Percentiles rank a stretch among this genome's conserved stretches.
phyloP scores from a whole-genome alignment of 108 stramenopile genomes.

The Aurantiochytrium sp. region DNA sequence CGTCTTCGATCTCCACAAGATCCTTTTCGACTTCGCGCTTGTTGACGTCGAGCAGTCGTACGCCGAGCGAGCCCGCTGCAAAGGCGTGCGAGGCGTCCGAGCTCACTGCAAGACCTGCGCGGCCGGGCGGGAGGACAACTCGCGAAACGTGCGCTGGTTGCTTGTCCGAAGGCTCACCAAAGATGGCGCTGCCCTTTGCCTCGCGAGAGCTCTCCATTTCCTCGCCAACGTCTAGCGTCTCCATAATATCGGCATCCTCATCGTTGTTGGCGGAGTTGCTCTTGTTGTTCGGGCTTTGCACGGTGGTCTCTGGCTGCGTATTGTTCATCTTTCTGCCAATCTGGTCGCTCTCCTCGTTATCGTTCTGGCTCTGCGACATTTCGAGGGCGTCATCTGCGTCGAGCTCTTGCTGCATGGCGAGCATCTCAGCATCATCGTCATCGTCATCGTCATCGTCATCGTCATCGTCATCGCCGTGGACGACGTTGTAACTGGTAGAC shows the following conservation, averaged over 20 bases:
- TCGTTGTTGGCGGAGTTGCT: background rate
- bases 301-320: background rate
- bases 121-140: background rate
- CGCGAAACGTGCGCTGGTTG: background rate
- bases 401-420: background rate
- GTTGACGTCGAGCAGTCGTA: background rate
- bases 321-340: no score
- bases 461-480: background rate
- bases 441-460: background rate
- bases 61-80: background rate
- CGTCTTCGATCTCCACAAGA: background rate
- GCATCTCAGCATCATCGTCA: background rate
- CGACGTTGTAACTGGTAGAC: no score
- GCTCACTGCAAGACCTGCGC: background rate
- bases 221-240: background rate
- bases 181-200: background rate
- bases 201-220: background rate
- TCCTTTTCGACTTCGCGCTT: background rate
- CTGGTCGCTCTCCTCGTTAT: background rate
- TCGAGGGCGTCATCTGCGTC: background rate
- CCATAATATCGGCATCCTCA: background rate
- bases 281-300: background rate
- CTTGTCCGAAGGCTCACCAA: background rate
- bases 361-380: background rate
- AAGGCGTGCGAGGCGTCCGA: background rate